Evolutionary conservation across 495 filamentous ascomycete genomes (phyloP), one percentile per base, ranked within the genome.

Genomic region (Penicillium fimorum): DNA sequence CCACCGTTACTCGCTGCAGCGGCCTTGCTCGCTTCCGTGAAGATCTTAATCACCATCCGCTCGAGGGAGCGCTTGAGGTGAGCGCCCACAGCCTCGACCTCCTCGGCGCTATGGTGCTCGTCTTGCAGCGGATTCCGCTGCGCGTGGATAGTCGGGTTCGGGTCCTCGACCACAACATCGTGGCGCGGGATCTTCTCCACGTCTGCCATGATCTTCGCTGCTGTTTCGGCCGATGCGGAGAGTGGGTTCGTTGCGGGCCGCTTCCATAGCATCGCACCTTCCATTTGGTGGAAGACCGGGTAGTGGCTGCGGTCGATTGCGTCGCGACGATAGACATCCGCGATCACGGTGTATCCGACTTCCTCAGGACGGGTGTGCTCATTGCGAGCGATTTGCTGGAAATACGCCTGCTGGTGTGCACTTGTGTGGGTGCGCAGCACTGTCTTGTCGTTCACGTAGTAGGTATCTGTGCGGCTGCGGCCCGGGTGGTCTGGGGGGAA

Each of bases 251-350:
- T 81, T 47, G 76, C 73, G 7, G 82, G 74, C 11, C 91, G 84
- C 70, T 95, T 90, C 94, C 94, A 98, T 55, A 91, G 85, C 59
- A 86, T 79, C 8, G 93, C 92, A 13, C 91, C 95, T 68, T 98
- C 94, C 91, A 97, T 97, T 75, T 98, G 94, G 74, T 98, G 95
- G 72, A 98, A 98, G 54, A 96, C 82, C 4, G 94, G 94, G 77
- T 96, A 97, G 71, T 98, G 94, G 61, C 84, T 90, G 50, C 90
- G 85, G 69, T 98, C 94, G 64, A 98, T 87, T 27, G 92, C 92
- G 81, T 98, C 94, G 55, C 94, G 82, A 20, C 94, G 85, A 73
- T 97, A 98, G 12, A 98, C 94, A 70, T 98, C 94, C n/a, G 92
- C 95, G 57, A 86, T 86, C 63, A 97, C 87, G 9, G 95, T 87